Conservation (phyloP, 768 basidiomycete genomes). For the Pleurotus cornucopiae region DNA sequence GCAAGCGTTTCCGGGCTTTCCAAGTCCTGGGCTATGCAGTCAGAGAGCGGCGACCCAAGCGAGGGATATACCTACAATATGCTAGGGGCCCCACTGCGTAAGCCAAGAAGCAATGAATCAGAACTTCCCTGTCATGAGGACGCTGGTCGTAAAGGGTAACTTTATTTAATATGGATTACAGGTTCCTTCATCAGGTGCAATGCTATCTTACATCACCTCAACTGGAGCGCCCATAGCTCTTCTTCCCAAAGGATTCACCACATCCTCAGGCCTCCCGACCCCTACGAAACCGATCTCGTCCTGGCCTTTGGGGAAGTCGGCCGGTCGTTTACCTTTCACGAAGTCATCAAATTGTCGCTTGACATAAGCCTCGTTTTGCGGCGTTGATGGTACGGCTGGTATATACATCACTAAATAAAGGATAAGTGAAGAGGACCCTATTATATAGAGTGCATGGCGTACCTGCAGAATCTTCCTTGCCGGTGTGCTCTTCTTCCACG, state of each 20-base stretch:
- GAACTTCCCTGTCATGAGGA: background rate
- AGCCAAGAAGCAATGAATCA: too few relatives aligned
- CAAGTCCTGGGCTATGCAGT: too few relatives aligned
- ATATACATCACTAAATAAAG: conserved; percentile 66
- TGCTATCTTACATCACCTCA: conserved; percentile 15
- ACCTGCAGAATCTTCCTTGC: conserved; percentile 40
- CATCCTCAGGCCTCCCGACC: conserved; percentile 29
- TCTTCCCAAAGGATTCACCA: conserved; percentile 29
- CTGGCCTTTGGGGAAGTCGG: conserved; percentile 59
- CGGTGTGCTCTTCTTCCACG: conserved; percentile 35
- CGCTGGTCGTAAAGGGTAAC: too few relatives aligned
- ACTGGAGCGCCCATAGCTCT: conserved; percentile 38
- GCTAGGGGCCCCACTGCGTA: too few relatives aligned
- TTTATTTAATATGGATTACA: too few relatives aligned
- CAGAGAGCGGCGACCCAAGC: too few relatives aligned
- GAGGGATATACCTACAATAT: too few relatives aligned
- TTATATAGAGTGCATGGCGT: background rate
- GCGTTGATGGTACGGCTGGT: conserved; percentile 64
- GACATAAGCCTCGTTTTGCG: conserved; percentile 57
- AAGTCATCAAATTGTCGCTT: conserved; percentile 60
- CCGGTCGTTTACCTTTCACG: conserved; percentile 55
- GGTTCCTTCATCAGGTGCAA: background rate
- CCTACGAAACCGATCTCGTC: conserved; percentile 33
- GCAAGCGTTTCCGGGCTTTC: too few relatives aligned
- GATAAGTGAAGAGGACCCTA: background rate